Evolutionary conservation across 192 early-diverging fungal genomes (phyloP), one percentile per base, ranked within the genome.

Genomic region (Coemansia sp.): DNA sequence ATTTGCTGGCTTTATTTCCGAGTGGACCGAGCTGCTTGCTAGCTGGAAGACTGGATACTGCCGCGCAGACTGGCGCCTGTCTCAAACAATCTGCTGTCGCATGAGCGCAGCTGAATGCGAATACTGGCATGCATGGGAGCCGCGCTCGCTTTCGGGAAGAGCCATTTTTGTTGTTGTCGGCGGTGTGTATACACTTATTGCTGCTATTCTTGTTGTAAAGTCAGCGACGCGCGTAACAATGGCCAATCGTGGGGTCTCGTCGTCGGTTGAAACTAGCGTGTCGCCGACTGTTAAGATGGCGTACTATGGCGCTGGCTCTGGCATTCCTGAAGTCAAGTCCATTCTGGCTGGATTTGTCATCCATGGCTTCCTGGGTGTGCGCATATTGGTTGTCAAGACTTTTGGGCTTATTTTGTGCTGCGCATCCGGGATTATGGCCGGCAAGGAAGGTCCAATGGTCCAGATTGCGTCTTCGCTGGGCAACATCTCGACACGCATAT

Each of bases 321-420:
- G 94, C 27, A 90, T 96, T 37, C 89, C 94, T 14, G 95, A 98
- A 79, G 90, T 98, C 57, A 98, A 98, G 72, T 92, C 92, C 14
- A 95, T 96, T 41, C 68, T 97, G 49, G 90, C 94, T 47, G 94
- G 95, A 4, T 98, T 96, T 80, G 91, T 95, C 35, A 96, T 98
- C 62, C 86, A 91, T 27, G 88, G 90, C 38, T 98, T 98, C 79
- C 76, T 98, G 39, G 95, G 94, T 9, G 83, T 90, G 23, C 87
- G 91, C 74, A 98, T 95, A 14, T 80, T 98, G 21, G 57, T 93
- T 64, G 93, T 96, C 41, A 98, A 98, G 68, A 89, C 87, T 29
- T 73, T 97, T 29, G 95, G 94, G 7, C 71, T 95, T 69, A 92
- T 96, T 14, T 77, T 96, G 23, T 87, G 91, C 47, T 89, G 88